Evolutionary conservation across 805 yeast species (phyloP).

Genomic region (Danielozyma ontarioensis): DNA sequence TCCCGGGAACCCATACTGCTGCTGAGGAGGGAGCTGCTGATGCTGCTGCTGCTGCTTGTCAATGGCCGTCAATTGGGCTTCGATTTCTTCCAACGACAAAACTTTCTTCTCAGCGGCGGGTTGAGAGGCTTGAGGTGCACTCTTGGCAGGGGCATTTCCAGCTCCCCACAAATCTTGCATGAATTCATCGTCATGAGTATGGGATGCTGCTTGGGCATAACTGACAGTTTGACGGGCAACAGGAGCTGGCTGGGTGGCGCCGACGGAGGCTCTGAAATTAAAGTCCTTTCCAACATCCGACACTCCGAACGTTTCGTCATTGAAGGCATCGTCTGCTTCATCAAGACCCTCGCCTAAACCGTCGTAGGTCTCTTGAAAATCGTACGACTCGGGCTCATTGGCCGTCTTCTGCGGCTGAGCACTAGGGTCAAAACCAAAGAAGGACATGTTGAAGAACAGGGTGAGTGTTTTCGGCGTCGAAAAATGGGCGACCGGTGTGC

Average conservation of each 20-base stretch:
- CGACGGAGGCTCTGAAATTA: slow-evolving; percentile 47
- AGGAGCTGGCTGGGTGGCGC: slow-evolving; percentile 10
- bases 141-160: slow-evolving; percentile 27
- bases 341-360: slow-evolving; percentile 64
- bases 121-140: slow-evolving; percentile 9
- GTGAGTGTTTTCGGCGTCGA: too few relatives aligned
- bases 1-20: slow-evolving; percentile 31
- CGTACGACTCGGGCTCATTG: slow-evolving; percentile 38
- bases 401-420: slow-evolving; percentile 26
- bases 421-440: slow-evolving; percentile 58
- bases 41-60: slow-evolving; percentile 23
- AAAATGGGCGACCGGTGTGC: too few relatives aligned
- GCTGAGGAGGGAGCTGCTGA: slow-evolving; percentile 26
- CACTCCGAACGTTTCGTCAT: slow-evolving; percentile 74
- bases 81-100: slow-evolving; percentile 77
- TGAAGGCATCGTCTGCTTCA: slow-evolving; percentile 73
- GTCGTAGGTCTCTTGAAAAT: slow-evolving; percentile 80
- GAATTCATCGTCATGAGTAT: slow-evolving; percentile 39
- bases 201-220: slow-evolving; percentile 37
- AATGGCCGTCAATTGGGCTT: slow-evolving; percentile 62
- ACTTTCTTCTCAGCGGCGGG: slow-evolving; percentile 37
- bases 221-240: slow-evolving; percentile 24
- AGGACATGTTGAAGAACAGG: slow-evolving; percentile 44
- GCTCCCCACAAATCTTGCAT: slow-evolving; percentile 43
- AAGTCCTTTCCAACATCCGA: slow-evolving; percentile 56